These are phyloP conservation scores for Phytophthora sojae DNA, from an alignment of 352 stramenopile genomes.

Conservation along the genomic window DNA sequence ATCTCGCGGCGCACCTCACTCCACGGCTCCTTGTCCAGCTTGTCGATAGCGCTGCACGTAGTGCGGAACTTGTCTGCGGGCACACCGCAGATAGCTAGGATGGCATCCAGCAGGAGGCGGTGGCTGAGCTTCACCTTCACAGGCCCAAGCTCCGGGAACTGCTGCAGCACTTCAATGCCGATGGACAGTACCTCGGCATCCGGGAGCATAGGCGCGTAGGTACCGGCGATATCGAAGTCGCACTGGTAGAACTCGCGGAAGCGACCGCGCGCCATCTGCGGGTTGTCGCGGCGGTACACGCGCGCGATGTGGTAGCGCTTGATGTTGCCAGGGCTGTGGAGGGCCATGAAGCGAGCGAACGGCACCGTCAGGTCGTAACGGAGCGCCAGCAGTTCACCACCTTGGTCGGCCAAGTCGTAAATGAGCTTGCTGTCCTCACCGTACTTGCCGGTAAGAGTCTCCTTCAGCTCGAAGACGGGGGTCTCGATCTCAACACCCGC, in stretches of 20 bases:
- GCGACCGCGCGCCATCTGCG: slow-evolving; percentile 93
- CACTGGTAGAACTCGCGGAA: slow-evolving; percentile 99
- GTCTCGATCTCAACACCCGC: slow-evolving; percentile 98
- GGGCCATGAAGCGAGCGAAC: slow-evolving; percentile 98
- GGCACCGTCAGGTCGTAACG: slow-evolving; percentile 99
- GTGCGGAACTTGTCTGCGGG: slow-evolving; percentile 97
- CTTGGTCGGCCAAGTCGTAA: slow-evolving; percentile 99
- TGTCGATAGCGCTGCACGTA: slow-evolving; percentile 99
- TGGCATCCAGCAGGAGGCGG: slow-evolving; percentile 96
- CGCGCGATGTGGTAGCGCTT: slow-evolving; percentile 99
- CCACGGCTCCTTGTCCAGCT: slow-evolving; percentile 99
- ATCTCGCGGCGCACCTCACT: slow-evolving; percentile 91
- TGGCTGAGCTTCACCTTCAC: slow-evolving; percentile 99
- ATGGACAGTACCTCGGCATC: slow-evolving; percentile 98
- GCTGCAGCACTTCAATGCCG: slow-evolving; percentile 92
- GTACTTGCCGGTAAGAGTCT: slow-evolving; percentile 99
- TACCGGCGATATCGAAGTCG: slow-evolving; percentile 98
- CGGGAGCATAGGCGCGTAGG: slow-evolving; percentile 95
- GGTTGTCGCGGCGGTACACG: slow-evolving; percentile 97
- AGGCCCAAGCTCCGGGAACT: slow-evolving; percentile 84
- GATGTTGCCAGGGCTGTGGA: slow-evolving; percentile 98
- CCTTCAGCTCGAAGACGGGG: slow-evolving; percentile 98
- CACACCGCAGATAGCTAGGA: slow-evolving; percentile 98
- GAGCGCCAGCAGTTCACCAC: slow-evolving; percentile 94
- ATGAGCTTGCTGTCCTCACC: slow-evolving; percentile 99